Evolutionary conservation across 352 stramenopile genomes (phyloP), one percentile per base, ranked within the genome.

Genomic region (Phytopythium cucurbitacearum): DNA sequence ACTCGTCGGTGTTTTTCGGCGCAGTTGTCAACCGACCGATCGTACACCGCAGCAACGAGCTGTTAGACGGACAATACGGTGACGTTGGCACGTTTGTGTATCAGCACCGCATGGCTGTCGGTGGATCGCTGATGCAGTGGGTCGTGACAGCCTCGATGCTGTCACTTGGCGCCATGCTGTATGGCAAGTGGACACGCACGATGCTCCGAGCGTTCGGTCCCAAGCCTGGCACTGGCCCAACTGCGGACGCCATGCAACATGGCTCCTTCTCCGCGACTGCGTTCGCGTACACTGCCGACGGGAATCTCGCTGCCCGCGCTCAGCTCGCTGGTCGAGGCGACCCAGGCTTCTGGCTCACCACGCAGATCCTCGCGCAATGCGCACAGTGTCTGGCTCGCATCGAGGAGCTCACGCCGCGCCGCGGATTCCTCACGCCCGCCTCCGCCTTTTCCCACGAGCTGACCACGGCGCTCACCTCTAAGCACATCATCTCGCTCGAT

Each of bases 1-100:
- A 66, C 51, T 74, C 69, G 10, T 52, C 64, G 9, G 38, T 67
- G 15, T 97, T 96, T 57, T 56, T 94, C 54, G 85, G 89, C 53
- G 65, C 77, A 0, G 41, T 56, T n/a, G 73, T 83, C 44, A 95
- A 97, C 65, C 62, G 72, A n/a, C 66, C 70, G 9, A 65, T 89
- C 33, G 85, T 97, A 3, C 57, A 76, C 15, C 73, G 76, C 11
- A 77, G 54, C 55, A 89, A 88, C 64, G 76, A 69, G 42, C 43
- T 89, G n/a, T 64, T 86, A 15, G 51, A 67, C 9, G 58, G 78
- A 13, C 56, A 64, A 3, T 89, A 91, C 58, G 71, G 75, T 6
- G 2, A 13, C 4, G 32, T n/a, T 13, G 43, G 52, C 15, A 37
- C 52, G 7, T 77, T 90, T 37, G 57, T 63, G 7, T 91, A 86